Conservation (phyloP, 192 early-diverging fungal species). For the Glomus cerebriforme region DNA sequence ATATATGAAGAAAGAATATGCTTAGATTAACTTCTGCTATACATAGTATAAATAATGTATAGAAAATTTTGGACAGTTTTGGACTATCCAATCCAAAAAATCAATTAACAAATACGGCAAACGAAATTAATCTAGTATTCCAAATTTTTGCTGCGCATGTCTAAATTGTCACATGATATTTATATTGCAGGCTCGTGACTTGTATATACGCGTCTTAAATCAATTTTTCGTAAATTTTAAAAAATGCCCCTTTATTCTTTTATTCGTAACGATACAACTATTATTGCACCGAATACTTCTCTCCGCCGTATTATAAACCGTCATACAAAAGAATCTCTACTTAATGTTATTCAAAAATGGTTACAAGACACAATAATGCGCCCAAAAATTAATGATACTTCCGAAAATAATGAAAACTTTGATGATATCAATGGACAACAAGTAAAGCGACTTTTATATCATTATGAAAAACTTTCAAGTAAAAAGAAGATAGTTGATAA, state of each 20-base stretch:
- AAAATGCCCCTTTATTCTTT: not conserved
- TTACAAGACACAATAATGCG: slow-evolving; percentile 31
- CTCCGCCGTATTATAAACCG: slow-evolving; percentile 41
- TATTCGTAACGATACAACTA: not conserved
- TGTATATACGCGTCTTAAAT: not conserved
- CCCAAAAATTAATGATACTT: slow-evolving; percentile 9
- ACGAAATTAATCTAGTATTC: too few species aligned
- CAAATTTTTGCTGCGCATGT: too few species aligned
- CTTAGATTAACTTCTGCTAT: too few species aligned
- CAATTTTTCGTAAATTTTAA: not conserved
- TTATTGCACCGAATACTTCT: slow-evolving; percentile 11
- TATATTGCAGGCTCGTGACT: not conserved
- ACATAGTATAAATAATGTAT: too few species aligned
- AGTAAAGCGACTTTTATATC: slow-evolving; percentile 19
- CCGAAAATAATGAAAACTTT: slow-evolving; percentile 13
- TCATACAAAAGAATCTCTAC: slow-evolving; percentile 44
- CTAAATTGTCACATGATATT: too few species aligned
- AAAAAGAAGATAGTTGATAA: slow-evolving; percentile 31
- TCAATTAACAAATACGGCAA: too few species aligned
- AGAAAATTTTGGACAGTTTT: too few species aligned
- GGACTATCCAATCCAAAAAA: too few species aligned
- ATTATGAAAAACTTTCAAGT: not conserved
- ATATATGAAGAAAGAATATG: too few species aligned
- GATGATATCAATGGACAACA: not conserved
- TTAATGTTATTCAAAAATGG: slow-evolving; percentile 40